phyloP scores from a whole-genome alignment of 1,139 yeast species.

The Taphrina wiesneri region DNA sequence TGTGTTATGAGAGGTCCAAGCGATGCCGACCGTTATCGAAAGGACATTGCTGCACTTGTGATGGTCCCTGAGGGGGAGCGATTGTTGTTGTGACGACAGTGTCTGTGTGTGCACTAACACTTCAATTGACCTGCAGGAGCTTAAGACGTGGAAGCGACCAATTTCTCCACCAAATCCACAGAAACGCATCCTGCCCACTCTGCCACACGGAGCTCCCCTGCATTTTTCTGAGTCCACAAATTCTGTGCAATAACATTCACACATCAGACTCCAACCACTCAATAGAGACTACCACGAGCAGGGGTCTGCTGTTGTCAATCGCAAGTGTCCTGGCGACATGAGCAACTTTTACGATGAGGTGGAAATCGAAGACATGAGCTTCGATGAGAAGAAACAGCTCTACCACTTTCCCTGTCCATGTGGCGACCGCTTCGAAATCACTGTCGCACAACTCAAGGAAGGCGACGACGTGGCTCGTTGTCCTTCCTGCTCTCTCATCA shows the following conservation, averaged over 20 bases:
- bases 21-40: no score
- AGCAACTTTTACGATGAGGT: slow-evolving; percentile 75
- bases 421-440: slow-evolving; percentile 89
- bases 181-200: not conserved
- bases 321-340: not conserved
- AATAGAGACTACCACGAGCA: no score
- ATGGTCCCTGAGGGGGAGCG: not conserved
- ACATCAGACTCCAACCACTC: not conserved
- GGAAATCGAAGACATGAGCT: slow-evolving; percentile 95
- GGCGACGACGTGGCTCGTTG: slow-evolving; percentile 91
- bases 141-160: not conserved
- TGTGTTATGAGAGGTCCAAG: not conserved
- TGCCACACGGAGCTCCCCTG: not conserved
- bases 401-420: slow-evolving; percentile 98
- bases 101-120: no score
- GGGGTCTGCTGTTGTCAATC: no score
- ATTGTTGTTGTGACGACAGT: slow-evolving; percentile 4
- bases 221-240: not conserved
- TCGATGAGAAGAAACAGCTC: slow-evolving; percentile 58
- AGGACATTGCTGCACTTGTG: not conserved
- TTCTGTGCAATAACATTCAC: not conserved
- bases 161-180: not conserved
- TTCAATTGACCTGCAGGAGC: not conserved
- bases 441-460: slow-evolving; percentile 71
- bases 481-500: slow-evolving; percentile 93